Evolutionary conservation across 352 stramenopile species (phyloP), one percentile per base, ranked within the genome.

Genomic region (Halophytophthora batemanensis): DNA sequence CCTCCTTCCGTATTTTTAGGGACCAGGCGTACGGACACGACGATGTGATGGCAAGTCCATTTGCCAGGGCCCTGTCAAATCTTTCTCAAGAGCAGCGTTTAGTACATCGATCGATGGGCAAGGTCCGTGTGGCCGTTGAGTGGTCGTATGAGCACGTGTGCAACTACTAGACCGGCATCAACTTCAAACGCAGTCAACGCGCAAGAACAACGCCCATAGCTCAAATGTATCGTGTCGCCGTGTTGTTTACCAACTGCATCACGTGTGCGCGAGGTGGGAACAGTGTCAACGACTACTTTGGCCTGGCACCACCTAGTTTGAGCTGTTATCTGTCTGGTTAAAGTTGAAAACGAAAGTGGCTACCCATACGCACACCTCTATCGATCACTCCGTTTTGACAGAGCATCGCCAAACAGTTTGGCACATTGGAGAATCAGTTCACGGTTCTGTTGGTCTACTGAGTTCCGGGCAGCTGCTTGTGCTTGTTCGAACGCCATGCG

Each of bases 211-310:
- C 37, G 12, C 43, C 36, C 2, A 31, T 48, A 4, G 35, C 28
- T 4, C 23, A 34, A 35, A 49, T 49, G 37, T 53, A 53, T 15
- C 8, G 37, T 12, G 28, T 47, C 34, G 48, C 38, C 38, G 52
- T 49, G 8, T 39, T 59, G 19, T 23, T 59, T 4, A 59, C 43
- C 1, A 59, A 49, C 18, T 49, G 43, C 8, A 49, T 59, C 17
- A 59, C 25, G 6, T 49, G 52, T 47, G 19, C 10, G 42, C 13
- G 34, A 19, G 34, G 44, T 17, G 34, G 52, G 15, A 59, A 53
- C 37, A 59, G 28, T 25, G 44, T 59, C 6, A 53, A 31, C 18
- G 43, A 59, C 36, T 53, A 44, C 29, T 45, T 53, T n/a, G n/a
- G 18, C 2, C 8, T 53, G 11, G 6, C 15, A 18, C 47, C 36